Percentiles rank a stretch among this genome's conserved stretches.
These are phyloP conservation scores for Fonsecaea multimorphosa DNA, from an alignment of 2,329 filamentous ascomycete genomes.

Conservation along the genomic window DNA sequence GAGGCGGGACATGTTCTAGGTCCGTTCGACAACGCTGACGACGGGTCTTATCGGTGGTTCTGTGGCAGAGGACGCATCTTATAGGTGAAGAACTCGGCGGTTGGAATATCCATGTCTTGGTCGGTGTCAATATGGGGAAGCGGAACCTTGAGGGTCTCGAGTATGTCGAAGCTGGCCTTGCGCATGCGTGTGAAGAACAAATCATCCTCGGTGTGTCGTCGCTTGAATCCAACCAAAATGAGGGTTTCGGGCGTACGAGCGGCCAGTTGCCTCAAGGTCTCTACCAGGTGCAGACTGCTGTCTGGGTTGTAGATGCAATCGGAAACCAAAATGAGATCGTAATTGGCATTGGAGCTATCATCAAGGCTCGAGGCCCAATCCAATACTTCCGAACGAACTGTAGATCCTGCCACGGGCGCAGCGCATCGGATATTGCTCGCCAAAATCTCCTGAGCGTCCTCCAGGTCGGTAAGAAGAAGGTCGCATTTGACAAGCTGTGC, in stretches of 20 bases:
- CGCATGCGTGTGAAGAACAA: slow-evolving; percentile 69
- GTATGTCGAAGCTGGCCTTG: slow-evolving; percentile 45
- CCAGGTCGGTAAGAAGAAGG: slow-evolving; percentile 68
- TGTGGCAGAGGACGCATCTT: neutral
- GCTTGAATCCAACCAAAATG: slow-evolving; percentile 69
- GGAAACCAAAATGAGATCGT: slow-evolving; percentile 68
- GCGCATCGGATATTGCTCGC: slow-evolving; percentile 60
- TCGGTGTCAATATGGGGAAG: slow-evolving; percentile 45
- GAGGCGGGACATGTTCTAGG: neutral
- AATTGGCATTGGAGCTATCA: slow-evolving; percentile 46
- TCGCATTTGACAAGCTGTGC: slow-evolving; percentile 60
- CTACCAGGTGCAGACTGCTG: slow-evolving; percentile 67
- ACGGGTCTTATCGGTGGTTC: neutral
- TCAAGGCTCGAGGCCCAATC: slow-evolving; percentile 64
- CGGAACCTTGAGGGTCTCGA: slow-evolving; percentile 44
- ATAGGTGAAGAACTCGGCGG: slow-evolving; percentile 46
- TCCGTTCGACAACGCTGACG: neutral
- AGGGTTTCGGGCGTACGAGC: slow-evolving; percentile 56
- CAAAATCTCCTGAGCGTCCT: slow-evolving; percentile 67
- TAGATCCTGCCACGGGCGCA: slow-evolving; percentile 51
- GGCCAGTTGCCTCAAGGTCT: slow-evolving; percentile 59
- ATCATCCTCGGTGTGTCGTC: slow-evolving; percentile 69
- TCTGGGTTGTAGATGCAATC: slow-evolving; percentile 78
- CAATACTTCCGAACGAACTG: slow-evolving; percentile 58
- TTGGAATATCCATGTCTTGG: slow-evolving; percentile 45